Evolutionary conservation across 805 yeast genomes (phyloP).

Genomic region (Saccharomycopsis fermentans): DNA sequence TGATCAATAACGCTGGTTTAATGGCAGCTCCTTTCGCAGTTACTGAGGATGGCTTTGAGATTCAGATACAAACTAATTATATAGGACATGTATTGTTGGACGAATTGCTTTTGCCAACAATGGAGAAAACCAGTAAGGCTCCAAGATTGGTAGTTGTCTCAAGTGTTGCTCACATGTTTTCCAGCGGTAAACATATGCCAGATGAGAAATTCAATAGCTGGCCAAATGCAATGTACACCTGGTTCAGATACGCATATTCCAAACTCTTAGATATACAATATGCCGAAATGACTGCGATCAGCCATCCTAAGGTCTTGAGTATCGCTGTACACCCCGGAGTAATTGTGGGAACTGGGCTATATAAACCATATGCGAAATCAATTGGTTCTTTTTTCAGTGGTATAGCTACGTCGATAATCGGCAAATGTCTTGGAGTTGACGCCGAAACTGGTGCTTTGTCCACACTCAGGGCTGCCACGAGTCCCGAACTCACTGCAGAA

Average conservation of each 20-base stretch:
- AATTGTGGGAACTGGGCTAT: background rate
- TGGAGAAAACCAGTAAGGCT: slow-evolving; percentile 28
- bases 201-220: background rate
- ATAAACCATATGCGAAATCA: background rate
- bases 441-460: background rate
- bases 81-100: slow-evolving; percentile 65
- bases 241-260: background rate
- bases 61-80: slow-evolving; percentile 70
- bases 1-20: slow-evolving; percentile 70
- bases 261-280: background rate
- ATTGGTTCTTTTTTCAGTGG: background rate
- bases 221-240: background rate
- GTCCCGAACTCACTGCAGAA: background rate
- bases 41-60: slow-evolving; percentile 63
- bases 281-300: background rate
- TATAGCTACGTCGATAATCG: background rate
- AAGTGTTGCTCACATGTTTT: background rate
- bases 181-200: background rate
- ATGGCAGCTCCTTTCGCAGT: slow-evolving; percentile 58
- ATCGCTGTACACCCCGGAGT: background rate
- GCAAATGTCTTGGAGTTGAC: background rate
- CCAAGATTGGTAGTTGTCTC: background rate
- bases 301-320: background rate
- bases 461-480: background rate
- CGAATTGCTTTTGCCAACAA: slow-evolving; percentile 42